These are phyloP conservation scores for Scopulariopsis brevicaulis DNA, from an alignment of 2,329 filamentous ascomycete genomes.

Conservation along the genomic window DNA sequence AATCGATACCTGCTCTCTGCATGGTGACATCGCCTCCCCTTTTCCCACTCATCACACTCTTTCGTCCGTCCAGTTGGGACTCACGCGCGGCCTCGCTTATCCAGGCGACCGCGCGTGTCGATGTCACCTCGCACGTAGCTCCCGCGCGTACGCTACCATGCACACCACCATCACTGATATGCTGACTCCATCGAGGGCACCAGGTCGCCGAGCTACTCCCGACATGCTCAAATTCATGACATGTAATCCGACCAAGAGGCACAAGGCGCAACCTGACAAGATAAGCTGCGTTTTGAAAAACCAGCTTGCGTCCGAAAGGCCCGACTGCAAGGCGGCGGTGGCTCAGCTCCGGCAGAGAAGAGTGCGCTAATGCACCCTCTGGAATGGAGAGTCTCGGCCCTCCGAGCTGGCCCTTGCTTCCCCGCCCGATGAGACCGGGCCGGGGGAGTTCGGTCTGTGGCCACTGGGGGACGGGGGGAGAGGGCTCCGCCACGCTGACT, in stretches of 20 bases:
- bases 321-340: no score
- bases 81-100: not conserved
- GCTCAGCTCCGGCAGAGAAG: no score
- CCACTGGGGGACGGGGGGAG: not conserved
- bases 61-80: not conserved
- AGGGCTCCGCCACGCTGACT: not conserved
- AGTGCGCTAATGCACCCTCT: no score
- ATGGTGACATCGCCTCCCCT: not conserved
- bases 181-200: not conserved
- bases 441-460: not conserved
- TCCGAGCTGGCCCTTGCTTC: no score
- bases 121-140: not conserved
- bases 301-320: no score
- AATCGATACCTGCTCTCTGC: not conserved
- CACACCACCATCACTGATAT: not conserved
- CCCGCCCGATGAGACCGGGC: not conserved
- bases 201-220: not conserved
- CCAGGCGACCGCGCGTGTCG: not conserved
- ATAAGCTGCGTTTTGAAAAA: no score
- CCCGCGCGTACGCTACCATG: not conserved
- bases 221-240: not conserved
- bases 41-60: not conserved
- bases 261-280: not conserved
- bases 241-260: not conserved
- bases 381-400: no score